phyloP scores from a whole-genome alignment of 2,329 filamentous ascomycete genomes.

The Sordariomycetes sp. region DNA sequence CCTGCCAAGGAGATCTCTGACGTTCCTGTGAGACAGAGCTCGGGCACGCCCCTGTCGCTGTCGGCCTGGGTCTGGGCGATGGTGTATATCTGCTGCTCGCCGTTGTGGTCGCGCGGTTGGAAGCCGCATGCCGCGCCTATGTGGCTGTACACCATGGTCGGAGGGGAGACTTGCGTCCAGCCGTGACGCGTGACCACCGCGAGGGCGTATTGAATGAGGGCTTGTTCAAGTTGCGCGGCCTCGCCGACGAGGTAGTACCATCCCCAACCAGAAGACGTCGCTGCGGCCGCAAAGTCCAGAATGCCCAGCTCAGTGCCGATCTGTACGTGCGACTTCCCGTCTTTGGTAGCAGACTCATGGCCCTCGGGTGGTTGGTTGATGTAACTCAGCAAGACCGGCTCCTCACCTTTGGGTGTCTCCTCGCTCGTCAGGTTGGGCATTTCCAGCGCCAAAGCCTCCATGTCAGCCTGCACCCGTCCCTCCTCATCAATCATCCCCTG shows the following conservation, averaged over 20 bases:
- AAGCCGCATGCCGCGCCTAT: conserved; percentile 89
- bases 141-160: conserved; percentile 85
- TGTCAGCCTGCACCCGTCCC: conserved; percentile 49
- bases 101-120: conserved; percentile 81
- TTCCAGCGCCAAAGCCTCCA: conserved; percentile 64
- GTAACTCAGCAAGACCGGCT: conserved; percentile 59
- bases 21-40: conserved; percentile 73
- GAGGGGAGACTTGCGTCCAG: conserved; percentile 76
- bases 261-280: conserved; percentile 83
- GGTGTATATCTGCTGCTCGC: conserved; percentile 85
- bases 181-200: conserved; percentile 61
- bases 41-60: conserved; percentile 51
- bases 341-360: conserved; percentile 14
- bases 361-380: conserved; percentile 62
- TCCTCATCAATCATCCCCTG: conserved; percentile 52
- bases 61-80: conserved; percentile 61
- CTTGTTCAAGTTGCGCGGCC: conserved; percentile 88
- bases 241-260: conserved; percentile 97
- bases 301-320: conserved; percentile 81
- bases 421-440: conserved; percentile 80
- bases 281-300: conserved; percentile 80
- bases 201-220: conserved; percentile 79
- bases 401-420: conserved; percentile 61
- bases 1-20: conserved; percentile 92
- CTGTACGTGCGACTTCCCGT: conserved; percentile 61